These are phyloP conservation scores for Pythium aristosporum DNA, from an alignment of 352 stramenopile genomes.

Conservation along the genomic window DNA sequence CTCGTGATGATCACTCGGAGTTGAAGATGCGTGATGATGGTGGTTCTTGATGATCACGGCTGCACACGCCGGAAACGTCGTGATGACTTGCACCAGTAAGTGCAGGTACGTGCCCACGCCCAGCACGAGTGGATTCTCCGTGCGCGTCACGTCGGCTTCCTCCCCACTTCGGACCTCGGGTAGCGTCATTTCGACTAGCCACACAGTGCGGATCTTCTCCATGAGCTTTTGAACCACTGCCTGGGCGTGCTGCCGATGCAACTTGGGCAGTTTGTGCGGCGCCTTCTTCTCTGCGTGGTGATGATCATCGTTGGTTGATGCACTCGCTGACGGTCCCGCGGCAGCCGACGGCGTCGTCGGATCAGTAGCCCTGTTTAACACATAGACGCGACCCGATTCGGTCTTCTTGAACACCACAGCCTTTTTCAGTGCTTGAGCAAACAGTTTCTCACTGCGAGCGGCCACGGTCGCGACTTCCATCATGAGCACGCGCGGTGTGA, in stretches of 20 bases:
- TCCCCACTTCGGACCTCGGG: slow-evolving; percentile 19
- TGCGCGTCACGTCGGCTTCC: neutral
- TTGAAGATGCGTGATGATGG: neutral
- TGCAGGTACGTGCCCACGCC: slow-evolving; percentile 71
- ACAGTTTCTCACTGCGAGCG: slow-evolving; percentile 72
- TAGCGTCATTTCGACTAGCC: slow-evolving; percentile 46
- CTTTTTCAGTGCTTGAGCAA: slow-evolving; percentile 68
- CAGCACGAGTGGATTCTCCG: slow-evolving; percentile 17
- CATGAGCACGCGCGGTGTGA: slow-evolving; percentile 75
- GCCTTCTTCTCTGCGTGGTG: slow-evolving; percentile 21
- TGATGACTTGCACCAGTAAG: slow-evolving; percentile 72
- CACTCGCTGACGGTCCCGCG: neutral
- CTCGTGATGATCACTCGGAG: slow-evolving; percentile 9
- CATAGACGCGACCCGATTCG: slow-evolving; percentile 77
- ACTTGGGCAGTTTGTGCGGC: slow-evolving; percentile 56
- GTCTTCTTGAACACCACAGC: slow-evolving; percentile 77
- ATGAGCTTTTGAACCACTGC: slow-evolving; percentile 66
- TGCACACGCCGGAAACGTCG: slow-evolving; percentile 63
- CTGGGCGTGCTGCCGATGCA: slow-evolving; percentile 63
- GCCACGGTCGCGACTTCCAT: slow-evolving; percentile 76
- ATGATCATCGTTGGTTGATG: neutral
- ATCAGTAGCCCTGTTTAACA: slow-evolving; percentile 32
- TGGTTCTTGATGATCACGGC: slow-evolving; percentile 54
- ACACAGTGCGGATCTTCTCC: slow-evolving; percentile 52
- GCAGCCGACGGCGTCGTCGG: neutral